Evolutionary conservation across 129 eudicot species (phyloP), one percentile per base, ranked within the genome.

Genomic region (Deinandra increscens): DNA sequence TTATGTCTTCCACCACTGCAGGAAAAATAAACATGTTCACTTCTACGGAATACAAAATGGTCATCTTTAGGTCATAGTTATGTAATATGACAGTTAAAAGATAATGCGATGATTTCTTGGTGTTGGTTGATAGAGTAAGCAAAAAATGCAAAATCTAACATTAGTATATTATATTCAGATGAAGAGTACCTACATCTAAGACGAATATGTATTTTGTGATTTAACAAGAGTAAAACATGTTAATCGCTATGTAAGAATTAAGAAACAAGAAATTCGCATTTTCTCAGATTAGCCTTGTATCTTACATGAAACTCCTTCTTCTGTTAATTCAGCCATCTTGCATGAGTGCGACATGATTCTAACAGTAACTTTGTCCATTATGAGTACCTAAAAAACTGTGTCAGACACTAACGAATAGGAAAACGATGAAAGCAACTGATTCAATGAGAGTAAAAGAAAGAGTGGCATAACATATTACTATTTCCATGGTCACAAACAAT

Each of bases 281-380:
- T 64, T 33, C 31, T 34, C 64, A 73, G 75, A 78, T 72, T 75
- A 79, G 82, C 79, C 69, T 75, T 66, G 76, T 69, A 45, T 79
- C 96, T 92, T 86, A 92, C 98, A 84, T 84, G 98, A 92, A 79
- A 92, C 87, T 77, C 89, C 96, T 86, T 85, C 98, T 9, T 89
- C 92, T 53, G 96, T 92, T 26, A 92, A 83, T 72, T 92, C 98
- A 65, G 95, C 86, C 98, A 92, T 92, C 82, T 92, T 92, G 91
- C 98, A 92, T 10, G 95, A 78, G 64, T 75, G 71, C 12, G 98
- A 92, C 91, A 92, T 81, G 72, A 92, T 76, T 84, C 80, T 86
- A 39, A 81, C 80, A 34, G 98, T 92, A 43, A 92, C 66, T 80
- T 80, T 86, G 82, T 92, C 98, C 98, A 92, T 86, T 70, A 89